Evolutionary conservation across 306 rosid genomes (phyloP).

Genomic region (Neltuma alba): DNA sequence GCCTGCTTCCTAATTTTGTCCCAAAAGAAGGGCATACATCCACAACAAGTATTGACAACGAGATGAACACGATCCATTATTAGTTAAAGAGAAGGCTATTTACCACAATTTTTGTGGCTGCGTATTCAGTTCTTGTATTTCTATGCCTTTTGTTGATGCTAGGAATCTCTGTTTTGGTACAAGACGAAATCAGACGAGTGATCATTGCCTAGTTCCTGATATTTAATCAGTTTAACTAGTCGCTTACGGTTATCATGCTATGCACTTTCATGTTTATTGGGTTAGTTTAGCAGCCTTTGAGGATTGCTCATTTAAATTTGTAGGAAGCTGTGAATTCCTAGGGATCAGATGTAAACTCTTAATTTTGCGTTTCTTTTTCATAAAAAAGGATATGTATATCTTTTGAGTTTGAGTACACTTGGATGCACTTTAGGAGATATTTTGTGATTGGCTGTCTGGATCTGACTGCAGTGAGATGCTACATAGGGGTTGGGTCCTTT

Average conservation of each 20-base stretch:
- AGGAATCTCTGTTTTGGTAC: neutral
- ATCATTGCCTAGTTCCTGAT: neutral
- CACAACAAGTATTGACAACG: no score
- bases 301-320: neutral
- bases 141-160: neutral
- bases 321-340: no score
- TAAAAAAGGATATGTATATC: no score
- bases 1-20: neutral
- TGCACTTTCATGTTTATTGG: neutral
- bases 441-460: no score
- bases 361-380: no score
- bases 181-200: neutral
- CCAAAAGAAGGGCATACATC: neutral
- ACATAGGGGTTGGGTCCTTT: no score
- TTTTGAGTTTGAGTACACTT: no score
- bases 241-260: neutral
- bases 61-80: neutral
- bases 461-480: no score
- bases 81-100: neutral
- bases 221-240: no score
- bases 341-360: no score
- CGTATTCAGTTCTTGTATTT: neutral
- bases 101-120: neutral
- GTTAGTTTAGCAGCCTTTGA: neutral
- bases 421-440: no score